Conservation (phyloP, 2,329 filamentous ascomycete species). For the Neonectria neomacrospora region DNA sequence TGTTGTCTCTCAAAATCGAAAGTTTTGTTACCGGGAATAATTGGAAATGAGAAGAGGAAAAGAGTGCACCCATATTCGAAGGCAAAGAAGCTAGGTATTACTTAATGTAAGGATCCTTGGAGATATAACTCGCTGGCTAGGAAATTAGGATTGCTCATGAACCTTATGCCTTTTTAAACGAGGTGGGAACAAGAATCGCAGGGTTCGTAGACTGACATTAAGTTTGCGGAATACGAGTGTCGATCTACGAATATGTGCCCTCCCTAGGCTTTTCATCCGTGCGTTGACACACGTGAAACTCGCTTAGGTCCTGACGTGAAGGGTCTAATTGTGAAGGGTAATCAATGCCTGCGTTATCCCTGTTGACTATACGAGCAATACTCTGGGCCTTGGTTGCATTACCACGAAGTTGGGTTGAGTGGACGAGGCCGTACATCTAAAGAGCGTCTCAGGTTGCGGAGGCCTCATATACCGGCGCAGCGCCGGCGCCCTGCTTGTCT, state of each 20-base stretch:
- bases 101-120: not conserved
- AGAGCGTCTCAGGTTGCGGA: too few relatives aligned
- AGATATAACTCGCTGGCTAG: not conserved
- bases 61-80: not conserved
- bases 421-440: not conserved
- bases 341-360: not conserved
- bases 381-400: too few relatives aligned
- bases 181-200: not conserved
- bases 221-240: not conserved
- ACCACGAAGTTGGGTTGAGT: too few relatives aligned
- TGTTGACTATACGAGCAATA: not conserved
- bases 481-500: not conserved
- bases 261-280: not conserved
- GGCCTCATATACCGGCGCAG: not conserved
- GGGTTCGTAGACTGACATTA: not conserved
- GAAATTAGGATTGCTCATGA: not conserved
- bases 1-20: not conserved
- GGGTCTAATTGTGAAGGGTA: not conserved
- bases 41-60: not conserved
- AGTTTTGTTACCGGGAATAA: not conserved
- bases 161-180: not conserved
- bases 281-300: not conserved
- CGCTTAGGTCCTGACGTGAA: not conserved
- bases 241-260: not conserved
- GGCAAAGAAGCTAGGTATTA: not conserved